phyloP scores from a whole-genome alignment of 495 filamentous ascomycete genomes.

The Lophiostoma macrostomum region DNA sequence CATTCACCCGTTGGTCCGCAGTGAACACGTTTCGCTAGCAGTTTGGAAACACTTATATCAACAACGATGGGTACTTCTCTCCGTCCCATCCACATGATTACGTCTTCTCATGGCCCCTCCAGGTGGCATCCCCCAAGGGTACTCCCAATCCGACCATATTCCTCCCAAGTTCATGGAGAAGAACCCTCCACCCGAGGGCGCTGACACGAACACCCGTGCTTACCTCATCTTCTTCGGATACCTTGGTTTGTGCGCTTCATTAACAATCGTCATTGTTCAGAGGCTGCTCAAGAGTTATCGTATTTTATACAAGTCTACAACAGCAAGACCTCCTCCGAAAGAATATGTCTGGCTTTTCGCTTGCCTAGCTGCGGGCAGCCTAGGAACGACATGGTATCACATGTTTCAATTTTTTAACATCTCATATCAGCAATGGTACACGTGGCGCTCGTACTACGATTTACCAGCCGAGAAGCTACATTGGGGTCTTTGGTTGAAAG shows the following conservation, averaged over 20 bases:
- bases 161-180: conserved; percentile 13
- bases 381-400: conserved; percentile 31
- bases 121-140: conserved; percentile 9
- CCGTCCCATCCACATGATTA: neutral
- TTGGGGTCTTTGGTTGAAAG: conserved; percentile 29
- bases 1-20: conserved; percentile 26
- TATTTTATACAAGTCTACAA: conserved; percentile 12
- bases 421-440: conserved; percentile 25
- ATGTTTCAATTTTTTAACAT: conserved; percentile 27
- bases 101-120: conserved; percentile 23
- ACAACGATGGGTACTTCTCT: neutral
- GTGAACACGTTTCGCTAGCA: conserved; percentile 25
- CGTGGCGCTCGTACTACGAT: conserved; percentile 20
- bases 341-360: conserved; percentile 20
- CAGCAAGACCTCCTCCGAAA: neutral
- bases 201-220: conserved; percentile 22
- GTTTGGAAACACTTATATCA: neutral
- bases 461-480: conserved; percentile 9
- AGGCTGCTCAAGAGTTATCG: conserved; percentile 16
- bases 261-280: conserved; percentile 28
- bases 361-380: conserved; percentile 16
- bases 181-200: conserved; percentile 9
- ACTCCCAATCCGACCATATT: conserved; percentile 11
- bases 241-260: conserved; percentile 21
- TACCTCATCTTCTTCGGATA: conserved; percentile 29